Conservation (phyloP, 2,329 filamentous ascomycete genomes). For the Colletotrichum phormii region DNA sequence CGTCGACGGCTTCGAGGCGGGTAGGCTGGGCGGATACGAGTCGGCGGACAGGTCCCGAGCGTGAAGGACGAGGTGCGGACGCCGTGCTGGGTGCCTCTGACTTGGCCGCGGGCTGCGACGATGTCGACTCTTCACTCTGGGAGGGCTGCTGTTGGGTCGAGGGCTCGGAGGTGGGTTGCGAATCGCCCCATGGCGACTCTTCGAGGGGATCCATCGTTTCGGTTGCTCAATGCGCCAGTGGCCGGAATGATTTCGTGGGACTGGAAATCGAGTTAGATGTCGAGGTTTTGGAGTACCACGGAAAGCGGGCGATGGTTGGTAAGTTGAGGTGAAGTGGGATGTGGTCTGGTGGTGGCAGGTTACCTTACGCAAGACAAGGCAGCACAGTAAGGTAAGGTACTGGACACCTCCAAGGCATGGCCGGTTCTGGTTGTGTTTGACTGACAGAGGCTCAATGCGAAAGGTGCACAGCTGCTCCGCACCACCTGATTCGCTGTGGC, state of each 20-base stretch:
- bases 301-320: neutral
- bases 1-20: constrained; percentile 80
- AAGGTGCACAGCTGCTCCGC: constrained; percentile 21
- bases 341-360: constrained; percentile 27
- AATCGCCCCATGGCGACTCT: constrained; percentile 67
- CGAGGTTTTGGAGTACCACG: neutral
- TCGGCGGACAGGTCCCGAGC: constrained; percentile 63
- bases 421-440: constrained; percentile 21
- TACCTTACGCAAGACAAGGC: constrained; percentile 16
- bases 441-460: constrained; percentile 12
- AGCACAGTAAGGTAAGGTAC: neutral
- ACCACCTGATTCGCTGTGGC: constrained; percentile 27
- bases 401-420: neutral
- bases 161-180: constrained; percentile 46
- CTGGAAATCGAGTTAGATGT: constrained; percentile 2
- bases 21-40: constrained; percentile 78
- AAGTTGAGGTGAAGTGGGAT: constrained; percentile 6
- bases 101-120: constrained; percentile 44
- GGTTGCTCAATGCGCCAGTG: constrained; percentile 6
- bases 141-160: constrained; percentile 47
- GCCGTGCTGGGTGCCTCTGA: constrained; percentile 43
- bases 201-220: constrained; percentile 59
- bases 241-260: neutral
- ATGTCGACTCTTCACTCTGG: constrained; percentile 43
- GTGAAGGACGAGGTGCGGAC: constrained; percentile 53